Conservation (phyloP, 1,139 yeast species). For the Protomyces macrosporus region DNA sequence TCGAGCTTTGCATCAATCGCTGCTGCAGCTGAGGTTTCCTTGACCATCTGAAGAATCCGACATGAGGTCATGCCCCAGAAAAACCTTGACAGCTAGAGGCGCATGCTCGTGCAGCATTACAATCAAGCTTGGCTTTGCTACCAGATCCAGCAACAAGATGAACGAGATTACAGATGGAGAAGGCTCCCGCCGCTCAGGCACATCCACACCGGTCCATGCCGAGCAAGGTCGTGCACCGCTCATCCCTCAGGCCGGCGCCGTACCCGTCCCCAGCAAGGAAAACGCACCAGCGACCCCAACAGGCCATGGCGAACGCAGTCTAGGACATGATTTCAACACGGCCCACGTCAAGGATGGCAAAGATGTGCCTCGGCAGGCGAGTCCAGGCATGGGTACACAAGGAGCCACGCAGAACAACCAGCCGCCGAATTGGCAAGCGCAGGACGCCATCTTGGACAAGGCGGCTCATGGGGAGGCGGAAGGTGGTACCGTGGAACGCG, state of each 20-base stretch:
- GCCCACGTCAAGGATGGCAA: constrained; percentile 1
- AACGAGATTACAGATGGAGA: not conserved
- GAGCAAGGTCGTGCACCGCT: not conserved
- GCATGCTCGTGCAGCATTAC: too few species aligned
- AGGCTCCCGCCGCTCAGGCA: not conserved
- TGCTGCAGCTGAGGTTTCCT: too few species aligned
- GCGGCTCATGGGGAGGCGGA: constrained; percentile 18
- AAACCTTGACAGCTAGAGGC: too few species aligned
- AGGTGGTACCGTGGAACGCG: not conserved
- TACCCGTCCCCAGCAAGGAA: constrained; percentile 7
- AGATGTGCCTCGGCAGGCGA: not conserved
- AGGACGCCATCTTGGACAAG: constrained; percentile 12
- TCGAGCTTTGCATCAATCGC: too few species aligned
- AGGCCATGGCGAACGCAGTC: not conserved
- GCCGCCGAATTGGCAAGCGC: constrained; percentile 19
- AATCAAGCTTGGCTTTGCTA: too few species aligned
- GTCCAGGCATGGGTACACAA: constrained; percentile 17
- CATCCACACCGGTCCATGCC: not conserved
- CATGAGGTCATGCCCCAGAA: too few species aligned
- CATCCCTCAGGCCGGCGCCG: constrained; percentile 14
- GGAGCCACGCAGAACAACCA: not conserved
- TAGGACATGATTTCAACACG: constrained; percentile 19
- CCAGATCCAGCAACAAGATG: not conserved
- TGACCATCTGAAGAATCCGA: too few species aligned
- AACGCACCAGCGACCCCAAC: not conserved